These are phyloP conservation scores for Lipomyces chichibuensis DNA, from an alignment of 805 yeast genomes.

Conservation along the genomic window DNA sequence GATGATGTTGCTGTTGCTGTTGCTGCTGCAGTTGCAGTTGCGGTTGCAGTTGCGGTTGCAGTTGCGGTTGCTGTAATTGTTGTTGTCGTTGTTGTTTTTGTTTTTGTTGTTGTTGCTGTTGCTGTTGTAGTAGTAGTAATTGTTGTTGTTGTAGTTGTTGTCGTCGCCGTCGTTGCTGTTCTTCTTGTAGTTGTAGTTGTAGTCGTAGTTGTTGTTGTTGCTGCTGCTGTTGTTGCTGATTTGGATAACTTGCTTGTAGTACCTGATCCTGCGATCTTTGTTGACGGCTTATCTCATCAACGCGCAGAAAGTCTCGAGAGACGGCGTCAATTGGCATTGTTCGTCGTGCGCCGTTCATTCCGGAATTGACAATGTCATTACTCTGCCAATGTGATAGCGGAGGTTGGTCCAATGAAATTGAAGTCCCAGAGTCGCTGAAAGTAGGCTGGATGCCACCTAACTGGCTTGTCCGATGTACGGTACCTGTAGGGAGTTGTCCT, in stretches of 20 bases:
- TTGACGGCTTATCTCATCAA: background rate
- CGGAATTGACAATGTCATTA: background rate
- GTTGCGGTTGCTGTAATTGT: background rate
- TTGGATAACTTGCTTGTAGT: background rate
- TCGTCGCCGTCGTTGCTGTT: background rate
- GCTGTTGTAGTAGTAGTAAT: background rate
- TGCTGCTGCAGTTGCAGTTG: background rate
- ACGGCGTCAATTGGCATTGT: background rate
- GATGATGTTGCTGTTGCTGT: background rate
- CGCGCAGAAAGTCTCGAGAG: background rate
- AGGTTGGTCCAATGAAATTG: background rate
- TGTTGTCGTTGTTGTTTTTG: background rate
- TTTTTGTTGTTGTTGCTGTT: background rate
- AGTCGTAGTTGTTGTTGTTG: background rate
- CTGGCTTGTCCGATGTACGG: background rate
- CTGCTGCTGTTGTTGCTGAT: background rate
- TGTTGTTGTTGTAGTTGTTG: background rate
- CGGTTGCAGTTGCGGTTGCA: background rate
- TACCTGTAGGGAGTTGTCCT: background rate
- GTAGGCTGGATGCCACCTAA: background rate
- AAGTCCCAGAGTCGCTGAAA: background rate
- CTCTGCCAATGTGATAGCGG: background rate
- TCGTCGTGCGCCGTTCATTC: background rate
- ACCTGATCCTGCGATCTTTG: background rate
- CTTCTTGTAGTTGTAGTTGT: background rate